Conservation (phyloP, 495 filamentous ascomycete genomes). For the Pyrenula aspistea region DNA sequence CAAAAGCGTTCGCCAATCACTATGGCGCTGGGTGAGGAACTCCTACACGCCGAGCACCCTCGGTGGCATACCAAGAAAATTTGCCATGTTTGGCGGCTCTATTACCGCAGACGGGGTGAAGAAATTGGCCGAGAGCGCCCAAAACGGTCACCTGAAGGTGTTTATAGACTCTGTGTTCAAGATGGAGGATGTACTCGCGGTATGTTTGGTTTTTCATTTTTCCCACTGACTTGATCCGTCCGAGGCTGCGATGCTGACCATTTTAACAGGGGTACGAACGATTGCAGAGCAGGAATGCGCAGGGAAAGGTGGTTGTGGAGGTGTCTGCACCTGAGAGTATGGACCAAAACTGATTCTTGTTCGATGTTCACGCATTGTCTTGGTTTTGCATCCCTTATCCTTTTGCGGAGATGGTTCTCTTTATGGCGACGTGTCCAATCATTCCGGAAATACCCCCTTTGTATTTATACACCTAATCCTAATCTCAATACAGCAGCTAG, state of each 20-base stretch:
- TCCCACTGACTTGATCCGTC: neutral
- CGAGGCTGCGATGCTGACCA: constrained; percentile 2
- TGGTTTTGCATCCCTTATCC: neutral
- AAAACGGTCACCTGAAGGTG: constrained; percentile 17
- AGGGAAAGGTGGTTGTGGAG: constrained; percentile 24
- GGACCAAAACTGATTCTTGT: neutral
- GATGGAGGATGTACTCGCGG: constrained; percentile 18
- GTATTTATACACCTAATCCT: neutral
- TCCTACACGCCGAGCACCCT: constrained; percentile 18
- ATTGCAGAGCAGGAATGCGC: constrained; percentile 19
- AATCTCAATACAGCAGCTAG: neutral
- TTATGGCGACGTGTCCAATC: neutral
- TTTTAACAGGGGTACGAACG: constrained; percentile 16
- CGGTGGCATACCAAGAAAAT: constrained; percentile 24
- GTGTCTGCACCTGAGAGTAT: constrained; percentile 4
- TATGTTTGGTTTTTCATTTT: neutral
- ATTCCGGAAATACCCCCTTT: neutral
- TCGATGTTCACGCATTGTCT: too few relatives aligned
- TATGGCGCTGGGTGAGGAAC: constrained; percentile 12
- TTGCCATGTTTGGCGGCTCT: constrained; percentile 17
- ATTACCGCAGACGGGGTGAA: constrained; percentile 11
- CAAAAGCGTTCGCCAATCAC: constrained; percentile 13
- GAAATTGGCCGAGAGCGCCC: constrained; percentile 13
- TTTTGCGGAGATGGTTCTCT: neutral
- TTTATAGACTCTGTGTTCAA: constrained; percentile 23